Conservation (phyloP, 441 rosid species). For the Dalechampia spathulata region DNA sequence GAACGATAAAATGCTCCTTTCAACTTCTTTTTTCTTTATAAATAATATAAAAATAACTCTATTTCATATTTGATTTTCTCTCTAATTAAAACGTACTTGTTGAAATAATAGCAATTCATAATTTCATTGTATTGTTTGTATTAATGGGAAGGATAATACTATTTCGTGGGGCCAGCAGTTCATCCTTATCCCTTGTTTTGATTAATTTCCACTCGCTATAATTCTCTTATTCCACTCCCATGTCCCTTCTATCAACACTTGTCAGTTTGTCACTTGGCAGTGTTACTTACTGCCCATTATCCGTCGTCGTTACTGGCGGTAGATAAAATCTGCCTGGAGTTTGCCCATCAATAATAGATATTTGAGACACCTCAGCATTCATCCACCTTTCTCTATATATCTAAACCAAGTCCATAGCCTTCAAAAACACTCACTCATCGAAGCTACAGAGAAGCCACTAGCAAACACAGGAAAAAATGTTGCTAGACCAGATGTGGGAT, state of each 20-base stretch:
- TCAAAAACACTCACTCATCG: background rate
- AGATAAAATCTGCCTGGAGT: background rate
- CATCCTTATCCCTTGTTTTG: slow-evolving; percentile 35
- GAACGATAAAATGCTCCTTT: too few relatives aligned
- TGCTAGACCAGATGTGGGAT: slow-evolving; percentile 84
- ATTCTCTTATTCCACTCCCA: slow-evolving; percentile 4
- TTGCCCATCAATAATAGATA: background rate
- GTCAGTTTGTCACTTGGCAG: too few relatives aligned
- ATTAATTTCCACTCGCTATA: slow-evolving; percentile 7
- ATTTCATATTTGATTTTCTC: background rate
- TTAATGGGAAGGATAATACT: slow-evolving; percentile 17
- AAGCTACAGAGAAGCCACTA: too few relatives aligned
- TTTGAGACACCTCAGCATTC: too few relatives aligned
- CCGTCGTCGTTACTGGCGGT: background rate
- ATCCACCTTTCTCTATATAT: slow-evolving; percentile 16
- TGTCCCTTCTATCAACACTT: background rate
- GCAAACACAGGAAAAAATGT: slow-evolving; percentile 7
- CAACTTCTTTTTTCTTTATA: too few relatives aligned
- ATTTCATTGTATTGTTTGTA: too few relatives aligned
- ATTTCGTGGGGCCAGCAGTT: slow-evolving; percentile 29
- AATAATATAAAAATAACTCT: too few relatives aligned
- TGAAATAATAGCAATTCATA: slow-evolving; percentile 13
- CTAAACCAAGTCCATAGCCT: background rate
- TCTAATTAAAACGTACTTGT: slow-evolving; percentile 13
- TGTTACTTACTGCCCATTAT: too few relatives aligned